Evolutionary conservation across 2,329 filamentous ascomycete species (phyloP).

Genomic region (Apiospora phragmitis): DNA sequence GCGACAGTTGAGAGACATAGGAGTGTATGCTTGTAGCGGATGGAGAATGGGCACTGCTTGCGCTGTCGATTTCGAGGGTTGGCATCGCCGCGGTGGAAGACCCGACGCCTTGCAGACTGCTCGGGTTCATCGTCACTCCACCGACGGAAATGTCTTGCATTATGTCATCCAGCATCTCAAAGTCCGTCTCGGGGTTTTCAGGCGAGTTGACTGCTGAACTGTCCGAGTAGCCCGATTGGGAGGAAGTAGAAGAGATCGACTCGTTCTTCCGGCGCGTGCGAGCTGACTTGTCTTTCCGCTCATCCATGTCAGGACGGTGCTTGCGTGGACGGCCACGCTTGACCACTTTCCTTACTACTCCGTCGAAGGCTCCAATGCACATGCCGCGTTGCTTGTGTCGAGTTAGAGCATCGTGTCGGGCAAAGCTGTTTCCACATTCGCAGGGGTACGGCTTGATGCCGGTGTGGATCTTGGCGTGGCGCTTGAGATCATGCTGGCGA

Average conservation of each 20-base stretch:
- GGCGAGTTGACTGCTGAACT: slow-evolving; percentile 57
- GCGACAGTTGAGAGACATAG: slow-evolving; percentile 45
- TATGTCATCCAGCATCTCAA: slow-evolving; percentile 49
- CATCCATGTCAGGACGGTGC: slow-evolving; percentile 57
- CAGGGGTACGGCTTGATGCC: slow-evolving; percentile 95
- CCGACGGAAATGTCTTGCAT: slow-evolving; percentile 43
- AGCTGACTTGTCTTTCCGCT: slow-evolving; percentile 58
- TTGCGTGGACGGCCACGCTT: slow-evolving; percentile 67
- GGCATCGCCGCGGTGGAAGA: slow-evolving; percentile 43
- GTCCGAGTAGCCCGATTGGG: slow-evolving; percentile 58
- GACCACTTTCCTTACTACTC: slow-evolving; percentile 60
- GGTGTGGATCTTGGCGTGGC: slow-evolving; percentile 96
- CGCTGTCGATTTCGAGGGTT: slow-evolving; percentile 27
- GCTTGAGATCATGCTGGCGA: slow-evolving; percentile 93
- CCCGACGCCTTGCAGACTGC: slow-evolving; percentile 32
- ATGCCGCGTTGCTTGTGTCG: slow-evolving; percentile 93
- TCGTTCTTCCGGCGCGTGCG: slow-evolving; percentile 58
- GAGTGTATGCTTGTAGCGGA: slow-evolving; percentile 46
- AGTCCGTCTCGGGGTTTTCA: slow-evolving; percentile 35
- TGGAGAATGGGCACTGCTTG: slow-evolving; percentile 40
- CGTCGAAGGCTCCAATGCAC: slow-evolving; percentile 94
- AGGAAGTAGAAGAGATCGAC: slow-evolving; percentile 49
- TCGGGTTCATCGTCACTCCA: slow-evolving; percentile 38
- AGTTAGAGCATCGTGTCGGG: slow-evolving; percentile 91
- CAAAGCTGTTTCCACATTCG: slow-evolving; percentile 91